Evolutionary conservation across 2,329 filamentous ascomycete genomes (phyloP).

Genomic region (Sporothrix inflata): DNA sequence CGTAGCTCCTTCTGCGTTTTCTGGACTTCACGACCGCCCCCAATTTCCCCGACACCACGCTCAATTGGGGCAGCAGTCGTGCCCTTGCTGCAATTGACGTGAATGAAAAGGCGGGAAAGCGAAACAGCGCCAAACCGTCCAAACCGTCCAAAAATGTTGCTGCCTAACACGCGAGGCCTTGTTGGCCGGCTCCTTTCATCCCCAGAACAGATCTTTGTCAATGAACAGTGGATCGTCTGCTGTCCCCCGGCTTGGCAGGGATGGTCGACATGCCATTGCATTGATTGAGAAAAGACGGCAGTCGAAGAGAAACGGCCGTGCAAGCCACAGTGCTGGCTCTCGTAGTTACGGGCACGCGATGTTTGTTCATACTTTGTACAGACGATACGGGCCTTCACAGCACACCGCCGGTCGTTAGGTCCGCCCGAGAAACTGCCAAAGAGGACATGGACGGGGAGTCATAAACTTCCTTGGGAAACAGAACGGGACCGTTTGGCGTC

Average conservation of each 20-base stretch:
- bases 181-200: neutral
- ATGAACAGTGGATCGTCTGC: neutral
- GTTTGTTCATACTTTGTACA: neutral
- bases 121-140: neutral
- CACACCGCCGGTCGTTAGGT: slow-evolving; percentile 11
- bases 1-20: slow-evolving; percentile 10
- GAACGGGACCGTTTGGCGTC: neutral
- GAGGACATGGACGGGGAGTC: neutral
- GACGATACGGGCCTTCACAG: neutral
- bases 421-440: slow-evolving; percentile 1
- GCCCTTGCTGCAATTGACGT: neutral
- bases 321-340: neutral
- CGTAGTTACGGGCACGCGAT: neutral
- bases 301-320: neutral
- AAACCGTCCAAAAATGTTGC: slow-evolving; percentile 15
- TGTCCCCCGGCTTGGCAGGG: neutral
- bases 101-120: neutral
- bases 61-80: slow-evolving; percentile 7
- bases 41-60: slow-evolving; percentile 4
- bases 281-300: neutral
- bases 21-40: neutral
- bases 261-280: neutral
- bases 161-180: slow-evolving; percentile 22
- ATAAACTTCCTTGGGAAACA: neutral
- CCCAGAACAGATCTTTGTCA: neutral